Evolutionary conservation across 2,329 filamentous ascomycete species (phyloP).

Genomic region (Diaporthe sp.): DNA sequence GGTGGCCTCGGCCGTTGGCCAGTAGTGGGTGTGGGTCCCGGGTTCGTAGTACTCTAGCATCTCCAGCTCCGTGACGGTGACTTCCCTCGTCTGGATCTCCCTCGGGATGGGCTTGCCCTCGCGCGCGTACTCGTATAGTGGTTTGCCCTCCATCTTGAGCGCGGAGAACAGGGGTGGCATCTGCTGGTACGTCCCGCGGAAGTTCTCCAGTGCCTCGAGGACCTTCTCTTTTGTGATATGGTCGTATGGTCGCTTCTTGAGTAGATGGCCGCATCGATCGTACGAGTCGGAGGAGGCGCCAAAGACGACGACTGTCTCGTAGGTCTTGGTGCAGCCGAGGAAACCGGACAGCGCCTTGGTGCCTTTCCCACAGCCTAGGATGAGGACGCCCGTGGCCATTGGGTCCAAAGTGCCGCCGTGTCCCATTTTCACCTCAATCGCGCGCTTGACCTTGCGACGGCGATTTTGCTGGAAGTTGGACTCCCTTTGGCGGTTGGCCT

Average conservation of each 20-base stretch:
- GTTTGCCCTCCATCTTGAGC: conserved; percentile 92
- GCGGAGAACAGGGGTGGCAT: conserved; percentile 94
- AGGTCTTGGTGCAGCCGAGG: conserved; percentile 90
- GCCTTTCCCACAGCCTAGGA: conserved; percentile 86
- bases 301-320: conserved; percentile 90
- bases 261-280: conserved; percentile 86
- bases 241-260: conserved; percentile 79
- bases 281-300: conserved; percentile 95
- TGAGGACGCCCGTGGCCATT: conserved; percentile 91
- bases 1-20: conserved; percentile 84
- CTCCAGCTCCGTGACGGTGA: conserved; percentile 83
- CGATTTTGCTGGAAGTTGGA: conserved; percentile 70
- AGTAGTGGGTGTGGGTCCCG: conserved; percentile 82
- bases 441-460: conserved; percentile 67
- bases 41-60: conserved; percentile 88
- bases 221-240: conserved; percentile 85
- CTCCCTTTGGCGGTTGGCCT: conserved; percentile 67
- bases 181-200: conserved; percentile 88
- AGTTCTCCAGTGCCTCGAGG: conserved; percentile 79
- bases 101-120: conserved; percentile 88
- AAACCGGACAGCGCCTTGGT: conserved; percentile 87
- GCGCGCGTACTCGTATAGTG: conserved; percentile 94
- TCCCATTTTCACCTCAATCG: conserved; percentile 87
- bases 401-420: conserved; percentile 97
- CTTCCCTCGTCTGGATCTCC: conserved; percentile 84